Evolutionary conservation across 208 protist genomes (phyloP).

Genomic region (Leishmania major): DNA sequence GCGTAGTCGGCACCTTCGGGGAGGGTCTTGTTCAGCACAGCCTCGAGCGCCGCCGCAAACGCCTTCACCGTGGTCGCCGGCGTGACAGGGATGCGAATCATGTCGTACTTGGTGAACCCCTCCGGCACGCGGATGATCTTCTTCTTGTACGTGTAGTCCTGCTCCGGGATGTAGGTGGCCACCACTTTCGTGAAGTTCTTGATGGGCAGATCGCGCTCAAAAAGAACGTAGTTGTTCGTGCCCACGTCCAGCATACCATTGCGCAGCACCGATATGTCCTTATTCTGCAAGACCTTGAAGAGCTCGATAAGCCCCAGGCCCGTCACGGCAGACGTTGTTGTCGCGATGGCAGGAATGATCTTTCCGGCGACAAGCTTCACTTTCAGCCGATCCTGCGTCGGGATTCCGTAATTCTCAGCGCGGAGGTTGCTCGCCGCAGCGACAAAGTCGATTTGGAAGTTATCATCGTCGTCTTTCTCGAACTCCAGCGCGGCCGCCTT

Average conservation of each 20-base stretch:
- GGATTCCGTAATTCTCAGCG: constrained; percentile 94
- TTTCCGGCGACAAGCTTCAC: constrained; percentile 96
- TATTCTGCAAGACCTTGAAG: constrained; percentile 95
- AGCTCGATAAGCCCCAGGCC: constrained; percentile 98
- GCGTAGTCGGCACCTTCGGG: constrained; percentile 30
- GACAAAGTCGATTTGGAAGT: constrained; percentile 97
- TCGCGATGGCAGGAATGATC: constrained; percentile 99
- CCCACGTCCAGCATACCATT: constrained; percentile 91
- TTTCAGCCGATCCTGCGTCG: constrained; percentile 82
- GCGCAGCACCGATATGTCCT: constrained; percentile 72
- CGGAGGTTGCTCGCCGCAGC: constrained; percentile 92
- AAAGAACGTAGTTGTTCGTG: constrained; percentile 91
- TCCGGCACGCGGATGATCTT: constrained; percentile 82
- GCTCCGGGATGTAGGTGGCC: constrained; percentile 81
- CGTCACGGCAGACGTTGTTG: constrained; percentile 99
- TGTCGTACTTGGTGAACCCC: constrained; percentile 90
- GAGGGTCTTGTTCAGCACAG: constrained; percentile 55
- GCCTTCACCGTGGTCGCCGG: constrained; percentile 69
- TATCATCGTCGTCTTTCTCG: constrained; percentile 97
- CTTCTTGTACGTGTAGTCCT: constrained; percentile 90
- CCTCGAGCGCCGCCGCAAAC: constrained; percentile 57
- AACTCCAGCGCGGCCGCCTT: constrained; percentile 84
- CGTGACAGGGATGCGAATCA: constrained; percentile 65
- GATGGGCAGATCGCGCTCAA: constrained; percentile 83
- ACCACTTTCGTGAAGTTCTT: constrained; percentile 71